Base-by-base conservation (phyloP, 768 basidiomycete species). In the Mycena rebaudengoi region DNA sequence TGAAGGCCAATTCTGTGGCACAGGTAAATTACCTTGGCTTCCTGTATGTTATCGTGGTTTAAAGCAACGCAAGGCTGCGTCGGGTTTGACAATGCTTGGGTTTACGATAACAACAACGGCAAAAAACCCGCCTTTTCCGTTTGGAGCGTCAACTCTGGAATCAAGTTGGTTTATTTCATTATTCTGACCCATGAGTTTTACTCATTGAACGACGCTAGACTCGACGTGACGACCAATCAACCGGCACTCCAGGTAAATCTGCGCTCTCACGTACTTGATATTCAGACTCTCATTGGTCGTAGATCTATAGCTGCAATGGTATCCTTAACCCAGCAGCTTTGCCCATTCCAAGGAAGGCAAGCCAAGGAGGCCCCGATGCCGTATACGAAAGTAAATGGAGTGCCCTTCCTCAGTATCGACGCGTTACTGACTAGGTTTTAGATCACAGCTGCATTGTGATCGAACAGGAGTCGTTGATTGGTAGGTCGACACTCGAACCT, bases 41-140 rank as follows among this genome's bases (percentile, higher is more conserved):
- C n/a, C 32, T 10, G 21, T 33, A 12, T 12, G 18, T 21, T n/a
- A 33, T 49, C 43, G 16, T 11, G 26, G 12, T 62, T 23, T 4
- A 39, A 7, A 29, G 53, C 23, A 5, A 23, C 26, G 7, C 14
- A 40, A 82, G 82, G 77, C 30, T 83, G 82, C 62, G 75, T 77
- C 18, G 84, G 84, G 2, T 81, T 80, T 58, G 84, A 85, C 66
- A 83, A 84, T 62, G 76, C 75, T 56, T 85, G 80, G 79, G 67
- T 83, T 40, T 82, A 82, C 59, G 81, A 85, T 60, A 53, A 75
- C 13, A 71, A 72, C 30, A 49, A 71, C 48, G 46, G 40, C 7
- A 64, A 65, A 7, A 74, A 75, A 39, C 74, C 78, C 5, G 73
- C 67, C 12, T 75, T 83, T 49, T 78, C 80, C 1, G 64, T 83